Conservation (phyloP, 2,329 filamentous ascomycete genomes). For the Aspergillus phoenicis region DNA sequence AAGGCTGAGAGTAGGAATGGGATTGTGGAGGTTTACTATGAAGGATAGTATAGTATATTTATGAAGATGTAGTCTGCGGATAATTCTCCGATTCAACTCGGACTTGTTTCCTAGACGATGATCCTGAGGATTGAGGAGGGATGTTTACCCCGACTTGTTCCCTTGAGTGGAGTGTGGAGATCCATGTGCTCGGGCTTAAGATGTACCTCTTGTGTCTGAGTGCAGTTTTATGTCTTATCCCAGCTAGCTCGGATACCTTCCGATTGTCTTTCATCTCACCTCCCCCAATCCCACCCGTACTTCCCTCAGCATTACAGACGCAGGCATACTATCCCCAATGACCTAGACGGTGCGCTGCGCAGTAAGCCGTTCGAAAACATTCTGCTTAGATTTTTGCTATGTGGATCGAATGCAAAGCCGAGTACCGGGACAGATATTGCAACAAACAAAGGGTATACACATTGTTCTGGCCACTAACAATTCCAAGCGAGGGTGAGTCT, state of each 20-base stretch:
- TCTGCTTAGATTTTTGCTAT: too few species aligned
- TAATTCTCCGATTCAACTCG: neutral
- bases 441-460: neutral
- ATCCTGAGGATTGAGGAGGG: too few species aligned
- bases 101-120: too few species aligned
- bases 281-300: neutral
- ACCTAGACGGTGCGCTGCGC: too few species aligned
- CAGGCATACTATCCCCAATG: neutral
- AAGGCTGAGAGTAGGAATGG: neutral
- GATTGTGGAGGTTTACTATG: neutral
- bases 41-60: too few species aligned
- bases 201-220: fast-evolving
- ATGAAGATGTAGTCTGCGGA: neutral
- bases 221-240: neutral
- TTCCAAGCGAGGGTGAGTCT: too few species aligned
- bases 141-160: neutral
- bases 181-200: too few species aligned
- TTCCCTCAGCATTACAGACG: neutral
- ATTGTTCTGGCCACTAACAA: neutral
- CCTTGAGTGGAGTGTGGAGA: neutral
- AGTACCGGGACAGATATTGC: neutral
- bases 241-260: neutral
- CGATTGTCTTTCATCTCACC: neutral
- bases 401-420: neutral
- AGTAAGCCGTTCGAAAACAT: too few species aligned